Evolutionary conservation across 2,329 filamentous ascomycete genomes (phyloP).

Genomic region (Penicillium sp.): DNA sequence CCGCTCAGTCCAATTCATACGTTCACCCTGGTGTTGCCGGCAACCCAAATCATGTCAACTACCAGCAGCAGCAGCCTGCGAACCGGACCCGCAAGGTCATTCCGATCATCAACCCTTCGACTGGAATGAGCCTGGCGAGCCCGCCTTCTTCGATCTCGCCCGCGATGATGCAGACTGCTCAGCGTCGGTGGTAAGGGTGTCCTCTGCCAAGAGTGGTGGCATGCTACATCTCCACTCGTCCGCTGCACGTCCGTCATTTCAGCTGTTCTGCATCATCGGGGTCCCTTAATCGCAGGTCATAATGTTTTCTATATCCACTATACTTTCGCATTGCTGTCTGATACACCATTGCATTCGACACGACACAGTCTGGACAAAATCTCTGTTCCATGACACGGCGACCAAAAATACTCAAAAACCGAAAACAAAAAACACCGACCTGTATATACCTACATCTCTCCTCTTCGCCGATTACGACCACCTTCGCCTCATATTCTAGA

Average conservation of each 20-base stretch:
- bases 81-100: constrained; percentile 91
- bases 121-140: constrained; percentile 81
- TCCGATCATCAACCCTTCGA: constrained; percentile 93
- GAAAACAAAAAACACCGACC: constrained; percentile 30
- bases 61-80: constrained; percentile 90
- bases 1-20: constrained; percentile 51
- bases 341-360: constrained; percentile 32
- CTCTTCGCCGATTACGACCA: constrained; percentile 35
- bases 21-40: constrained; percentile 66
- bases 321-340: constrained; percentile 27
- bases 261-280: constrained; percentile 38
- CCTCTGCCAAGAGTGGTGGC: constrained; percentile 24
- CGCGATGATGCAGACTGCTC: constrained; percentile 56
- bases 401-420: constrained; percentile 28
- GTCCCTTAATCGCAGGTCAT: constrained; percentile 35
- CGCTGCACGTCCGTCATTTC: constrained; percentile 30
- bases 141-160: constrained; percentile 72
- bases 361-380: constrained; percentile 28
- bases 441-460: constrained; percentile 36
- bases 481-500: constrained; percentile 33
- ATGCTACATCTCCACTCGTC: constrained; percentile 28
- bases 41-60: constrained; percentile 66
- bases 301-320: constrained; percentile 28
- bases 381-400: constrained; percentile 27
- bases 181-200: constrained; percentile 41